Conservation (phyloP, 1,284 basidiomycete genomes). For the Afroboletus lepidellus region DNA sequence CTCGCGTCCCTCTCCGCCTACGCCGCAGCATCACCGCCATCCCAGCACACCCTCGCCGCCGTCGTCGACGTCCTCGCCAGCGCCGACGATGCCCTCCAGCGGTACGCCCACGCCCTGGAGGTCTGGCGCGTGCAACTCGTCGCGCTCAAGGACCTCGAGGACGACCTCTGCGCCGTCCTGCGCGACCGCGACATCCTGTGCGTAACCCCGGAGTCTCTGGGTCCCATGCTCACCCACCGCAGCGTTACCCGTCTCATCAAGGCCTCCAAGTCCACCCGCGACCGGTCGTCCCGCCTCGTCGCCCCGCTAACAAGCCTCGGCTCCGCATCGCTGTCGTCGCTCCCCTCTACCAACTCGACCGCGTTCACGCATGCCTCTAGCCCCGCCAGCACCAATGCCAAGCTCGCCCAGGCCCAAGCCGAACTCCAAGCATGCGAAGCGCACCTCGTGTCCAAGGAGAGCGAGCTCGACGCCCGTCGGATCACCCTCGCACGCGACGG, state of each 20-base stretch:
- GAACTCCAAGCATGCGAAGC: conserved; percentile 77
- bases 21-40: conserved; percentile 60
- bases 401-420: conserved; percentile 63
- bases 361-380: conserved; percentile 14
- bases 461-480: conserved; percentile 53
- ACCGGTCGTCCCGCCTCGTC: conserved; percentile 31
- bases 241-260: conserved; percentile 78
- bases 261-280: conserved; percentile 59
- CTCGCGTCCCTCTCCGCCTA: conserved; percentile 70
- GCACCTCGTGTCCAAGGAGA: conserved; percentile 66
- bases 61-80: conserved; percentile 58
- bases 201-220: conserved; percentile 30
- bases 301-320: conserved; percentile 28
- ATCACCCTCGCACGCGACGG: conserved; percentile 56
- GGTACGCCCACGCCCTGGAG: conserved; percentile 60
- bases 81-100: conserved; percentile 65
- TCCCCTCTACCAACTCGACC: conserved; percentile 34
- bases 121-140: conserved; percentile 56
- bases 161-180: conserved; percentile 64
- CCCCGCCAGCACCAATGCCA: conserved; percentile 37
- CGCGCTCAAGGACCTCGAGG: conserved; percentile 56
- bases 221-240: background rate
- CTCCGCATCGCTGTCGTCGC: conserved; percentile 38
- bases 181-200: conserved; percentile 78
- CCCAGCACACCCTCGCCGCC: conserved; percentile 49